Conservation (phyloP, 257 asterid genomes). For the Fraxinus americana region DNA sequence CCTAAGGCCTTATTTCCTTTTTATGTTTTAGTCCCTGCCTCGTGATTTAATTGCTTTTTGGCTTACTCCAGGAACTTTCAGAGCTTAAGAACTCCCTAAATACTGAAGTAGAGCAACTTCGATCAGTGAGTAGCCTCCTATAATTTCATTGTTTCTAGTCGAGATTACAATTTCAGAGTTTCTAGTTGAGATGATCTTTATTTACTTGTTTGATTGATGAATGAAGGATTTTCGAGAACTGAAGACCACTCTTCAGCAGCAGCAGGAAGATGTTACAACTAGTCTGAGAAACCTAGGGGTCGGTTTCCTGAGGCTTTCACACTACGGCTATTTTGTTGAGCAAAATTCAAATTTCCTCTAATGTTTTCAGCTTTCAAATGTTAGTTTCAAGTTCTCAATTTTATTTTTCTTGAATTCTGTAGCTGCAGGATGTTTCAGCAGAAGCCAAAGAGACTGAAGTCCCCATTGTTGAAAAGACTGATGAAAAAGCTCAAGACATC, state of each 20-base stretch:
- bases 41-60: slow-evolving; percentile 13
- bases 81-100: slow-evolving; percentile 71
- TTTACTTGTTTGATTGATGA: slow-evolving; percentile 19
- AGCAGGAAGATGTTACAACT: slow-evolving; percentile 83
- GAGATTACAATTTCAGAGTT: not conserved
- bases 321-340: not conserved
- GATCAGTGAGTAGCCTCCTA: slow-evolving; percentile 61
- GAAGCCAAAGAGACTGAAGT: slow-evolving; percentile 39
- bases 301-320: slow-evolving; percentile 25
- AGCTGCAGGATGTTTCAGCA: slow-evolving; percentile 66
- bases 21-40: not conserved
- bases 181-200: slow-evolving; percentile 5
- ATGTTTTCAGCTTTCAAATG: not conserved
- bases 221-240: slow-evolving; percentile 86
- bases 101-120: slow-evolving; percentile 85
- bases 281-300: slow-evolving; percentile 80
- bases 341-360: not conserved
- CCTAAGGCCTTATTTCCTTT: not conserved
- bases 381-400: slow-evolving; percentile 17
- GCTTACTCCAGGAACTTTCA: slow-evolving; percentile 67
- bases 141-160: not conserved
- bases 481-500: slow-evolving; percentile 31
- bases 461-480: slow-evolving; percentile 36
- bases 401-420: slow-evolving; percentile 28
- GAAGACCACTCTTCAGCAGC: slow-evolving; percentile 86